Evolutionary conservation across 2,329 filamentous ascomycete species (phyloP).

Genomic region (Thielaviopsis populi): DNA sequence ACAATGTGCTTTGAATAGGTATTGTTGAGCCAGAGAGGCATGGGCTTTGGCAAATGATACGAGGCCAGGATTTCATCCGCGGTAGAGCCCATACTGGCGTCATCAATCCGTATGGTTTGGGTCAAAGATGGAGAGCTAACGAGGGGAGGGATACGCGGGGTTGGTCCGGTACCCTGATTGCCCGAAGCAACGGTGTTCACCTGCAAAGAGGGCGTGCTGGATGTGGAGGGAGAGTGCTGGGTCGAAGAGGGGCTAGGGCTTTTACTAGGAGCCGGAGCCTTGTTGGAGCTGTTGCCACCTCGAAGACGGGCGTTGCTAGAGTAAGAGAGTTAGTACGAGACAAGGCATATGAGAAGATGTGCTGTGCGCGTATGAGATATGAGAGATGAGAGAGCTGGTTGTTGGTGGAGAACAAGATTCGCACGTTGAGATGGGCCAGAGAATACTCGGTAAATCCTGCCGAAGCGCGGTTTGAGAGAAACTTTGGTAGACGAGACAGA

Average conservation of each 20-base stretch:
- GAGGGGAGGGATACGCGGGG: conserved; percentile 40
- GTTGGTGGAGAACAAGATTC: neutral
- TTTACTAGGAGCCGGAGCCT: conserved; percentile 36
- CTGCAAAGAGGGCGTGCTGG: conserved; percentile 11
- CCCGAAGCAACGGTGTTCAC: conserved; percentile 7
- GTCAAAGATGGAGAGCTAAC: conserved; percentile 49
- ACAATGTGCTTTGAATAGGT: conserved; percentile 74
- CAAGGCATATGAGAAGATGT: neutral
- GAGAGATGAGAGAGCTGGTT: neutral
- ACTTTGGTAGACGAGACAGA: neutral
- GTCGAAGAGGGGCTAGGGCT: conserved; percentile 35
- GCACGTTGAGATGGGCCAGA: neutral
- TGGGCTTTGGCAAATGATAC: conserved; percentile 50
- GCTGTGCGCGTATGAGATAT: neutral
- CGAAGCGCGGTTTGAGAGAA: neutral
- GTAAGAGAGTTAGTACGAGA: conserved; percentile 17
- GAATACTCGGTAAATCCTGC: neutral
- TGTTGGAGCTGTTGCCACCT: conserved; percentile 21
- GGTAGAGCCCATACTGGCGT: conserved; percentile 34
- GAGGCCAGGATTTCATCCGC: conserved; percentile 41
- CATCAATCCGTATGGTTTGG: conserved; percentile 54
- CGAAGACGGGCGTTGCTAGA: conserved; percentile 22
- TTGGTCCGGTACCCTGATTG: conserved; percentile 11
- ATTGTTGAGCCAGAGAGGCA: conserved; percentile 61
- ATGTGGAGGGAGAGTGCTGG: conserved; percentile 28